Evolutionary conservation across 2,329 filamentous ascomycete genomes (phyloP).

Genomic region (Colletotrichum noveboracense): DNA sequence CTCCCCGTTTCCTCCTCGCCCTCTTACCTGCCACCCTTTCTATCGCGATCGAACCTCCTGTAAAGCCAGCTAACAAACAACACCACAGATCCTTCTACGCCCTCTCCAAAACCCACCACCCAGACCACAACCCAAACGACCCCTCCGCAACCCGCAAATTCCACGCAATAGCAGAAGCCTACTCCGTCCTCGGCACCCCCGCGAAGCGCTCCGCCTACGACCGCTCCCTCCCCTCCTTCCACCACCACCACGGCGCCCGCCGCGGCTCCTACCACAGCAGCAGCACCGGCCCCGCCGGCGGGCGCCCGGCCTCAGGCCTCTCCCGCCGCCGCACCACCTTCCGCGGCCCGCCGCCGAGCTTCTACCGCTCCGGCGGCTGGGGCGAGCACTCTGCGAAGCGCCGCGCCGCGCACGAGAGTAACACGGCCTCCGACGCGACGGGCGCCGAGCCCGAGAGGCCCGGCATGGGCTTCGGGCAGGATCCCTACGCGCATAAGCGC

Average conservation of each 20-base stretch:
- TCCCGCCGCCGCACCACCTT: slow-evolving; percentile 78
- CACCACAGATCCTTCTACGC: slow-evolving; percentile 77
- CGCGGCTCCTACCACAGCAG: slow-evolving; percentile 59
- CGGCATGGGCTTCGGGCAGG: slow-evolving; percentile 67
- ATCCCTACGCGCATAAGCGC: slow-evolving; percentile 44
- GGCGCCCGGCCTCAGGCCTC: slow-evolving; percentile 80
- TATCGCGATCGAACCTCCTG: background rate
- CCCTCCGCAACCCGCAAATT: slow-evolving; percentile 77
- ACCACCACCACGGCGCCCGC: slow-evolving; percentile 28
- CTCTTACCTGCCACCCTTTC: background rate
- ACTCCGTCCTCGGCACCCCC: slow-evolving; percentile 74
- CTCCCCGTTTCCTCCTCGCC: background rate
- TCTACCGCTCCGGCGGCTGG: slow-evolving; percentile 84
- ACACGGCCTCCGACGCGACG: slow-evolving; percentile 29
- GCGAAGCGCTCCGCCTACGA: slow-evolving; percentile 84
- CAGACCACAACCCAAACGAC: slow-evolving; percentile 84
- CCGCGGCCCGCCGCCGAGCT: slow-evolving; percentile 85
- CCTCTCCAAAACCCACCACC: slow-evolving; percentile 91
- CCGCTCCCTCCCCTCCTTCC: slow-evolving; percentile 58
- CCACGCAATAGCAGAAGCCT: slow-evolving; percentile 84
- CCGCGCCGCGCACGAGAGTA: slow-evolving; percentile 54
- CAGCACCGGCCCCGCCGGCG: slow-evolving; percentile 68
- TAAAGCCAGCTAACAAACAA: background rate
- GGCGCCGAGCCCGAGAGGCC: background rate
- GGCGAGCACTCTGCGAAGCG: slow-evolving; percentile 68